Conservation (phyloP, 352 stramenopile genomes). For the Globisporangium emineosum region DNA sequence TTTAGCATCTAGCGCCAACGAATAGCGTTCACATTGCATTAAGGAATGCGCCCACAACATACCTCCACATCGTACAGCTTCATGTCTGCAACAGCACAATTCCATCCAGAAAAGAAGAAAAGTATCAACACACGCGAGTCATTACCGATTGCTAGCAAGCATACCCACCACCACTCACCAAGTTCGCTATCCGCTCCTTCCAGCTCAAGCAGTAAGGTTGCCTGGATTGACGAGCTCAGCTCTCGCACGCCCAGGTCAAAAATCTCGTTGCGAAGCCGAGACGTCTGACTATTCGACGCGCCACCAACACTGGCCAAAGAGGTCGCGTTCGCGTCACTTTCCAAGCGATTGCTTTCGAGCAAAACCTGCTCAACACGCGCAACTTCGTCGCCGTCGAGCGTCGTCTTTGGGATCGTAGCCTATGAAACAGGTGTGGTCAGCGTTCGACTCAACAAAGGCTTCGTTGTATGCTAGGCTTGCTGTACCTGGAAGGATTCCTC, state of each 20-base stretch:
- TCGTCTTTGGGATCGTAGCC: slow-evolving; percentile 5
- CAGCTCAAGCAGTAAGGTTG: slow-evolving; percentile 32
- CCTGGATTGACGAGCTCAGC: slow-evolving; percentile 28
- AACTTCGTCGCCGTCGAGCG: slow-evolving; percentile 6
- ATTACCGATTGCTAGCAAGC: too few species aligned
- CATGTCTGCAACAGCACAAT: slow-evolving; percentile 25
- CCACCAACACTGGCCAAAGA: slow-evolving; percentile 22
- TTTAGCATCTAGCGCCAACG: too few species aligned
- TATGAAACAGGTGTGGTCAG: not conserved
- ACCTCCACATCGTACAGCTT: slow-evolving; percentile 50
- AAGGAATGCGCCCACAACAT: not conserved
- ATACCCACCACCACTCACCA: slow-evolving; percentile 25
- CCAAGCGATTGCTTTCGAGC: slow-evolving; percentile 1
- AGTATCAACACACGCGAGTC: not conserved
- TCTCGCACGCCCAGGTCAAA: slow-evolving; percentile 58
- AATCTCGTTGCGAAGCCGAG: slow-evolving; percentile 37
- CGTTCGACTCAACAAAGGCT: not conserved
- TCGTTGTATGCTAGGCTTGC: not conserved
- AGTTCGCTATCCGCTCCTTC: slow-evolving; percentile 32
- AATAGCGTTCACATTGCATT: too few species aligned
- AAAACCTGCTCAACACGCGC: slow-evolving; percentile 14
- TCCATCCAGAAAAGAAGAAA: not conserved
- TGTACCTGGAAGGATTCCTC: slow-evolving; percentile 9
- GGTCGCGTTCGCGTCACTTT: not conserved
- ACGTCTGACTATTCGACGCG: slow-evolving; percentile 9